Evolutionary conservation across 2,329 filamentous ascomycete species (phyloP).

Genomic region (Exophiala calicioides): DNA sequence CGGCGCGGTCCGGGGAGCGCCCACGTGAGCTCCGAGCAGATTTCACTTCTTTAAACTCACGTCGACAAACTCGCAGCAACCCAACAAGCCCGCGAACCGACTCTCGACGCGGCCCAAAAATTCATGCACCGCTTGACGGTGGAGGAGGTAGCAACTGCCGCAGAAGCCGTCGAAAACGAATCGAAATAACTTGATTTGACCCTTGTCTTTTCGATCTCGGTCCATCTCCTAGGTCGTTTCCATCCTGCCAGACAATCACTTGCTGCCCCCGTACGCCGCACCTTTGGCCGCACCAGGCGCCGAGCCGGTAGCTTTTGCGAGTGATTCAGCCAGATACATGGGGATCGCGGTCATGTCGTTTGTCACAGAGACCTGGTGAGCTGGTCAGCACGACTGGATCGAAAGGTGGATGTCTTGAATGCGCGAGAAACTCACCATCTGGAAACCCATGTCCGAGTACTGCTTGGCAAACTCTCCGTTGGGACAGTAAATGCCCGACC

Average conservation of each 20-base stretch:
- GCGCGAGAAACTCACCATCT: slow-evolving; percentile 48
- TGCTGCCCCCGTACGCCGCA: slow-evolving; percentile 28
- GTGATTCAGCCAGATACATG: slow-evolving; percentile 40
- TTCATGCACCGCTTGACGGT: slow-evolving; percentile 65
- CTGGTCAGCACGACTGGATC: no score
- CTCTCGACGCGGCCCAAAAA: slow-evolving; percentile 53
- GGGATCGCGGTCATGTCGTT: slow-evolving; percentile 51
- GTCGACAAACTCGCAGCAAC: slow-evolving; percentile 49
- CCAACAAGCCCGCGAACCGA: slow-evolving; percentile 41
- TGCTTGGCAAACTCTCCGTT: slow-evolving; percentile 53
- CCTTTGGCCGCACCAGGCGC: slow-evolving; percentile 30
- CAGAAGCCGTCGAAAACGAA: slow-evolving; percentile 51
- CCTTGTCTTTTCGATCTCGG: neutral
- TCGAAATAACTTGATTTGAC: slow-evolving; percentile 1
- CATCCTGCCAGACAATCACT: slow-evolving; percentile 22
- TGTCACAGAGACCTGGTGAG: slow-evolving; percentile 42
- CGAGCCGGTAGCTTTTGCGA: slow-evolving; percentile 39
- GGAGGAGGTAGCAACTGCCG: slow-evolving; percentile 55
- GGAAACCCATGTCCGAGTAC: slow-evolving; percentile 57
- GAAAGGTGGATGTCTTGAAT: neutral
- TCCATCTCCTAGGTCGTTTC: no score
- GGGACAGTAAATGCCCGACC: slow-evolving; percentile 57
- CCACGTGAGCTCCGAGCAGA: no score
- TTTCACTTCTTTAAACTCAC: no score
- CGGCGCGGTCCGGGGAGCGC: no score